These are phyloP conservation scores for Barnettozyma botsteinii DNA, from an alignment of 805 yeast genomes.

Conservation along the genomic window DNA sequence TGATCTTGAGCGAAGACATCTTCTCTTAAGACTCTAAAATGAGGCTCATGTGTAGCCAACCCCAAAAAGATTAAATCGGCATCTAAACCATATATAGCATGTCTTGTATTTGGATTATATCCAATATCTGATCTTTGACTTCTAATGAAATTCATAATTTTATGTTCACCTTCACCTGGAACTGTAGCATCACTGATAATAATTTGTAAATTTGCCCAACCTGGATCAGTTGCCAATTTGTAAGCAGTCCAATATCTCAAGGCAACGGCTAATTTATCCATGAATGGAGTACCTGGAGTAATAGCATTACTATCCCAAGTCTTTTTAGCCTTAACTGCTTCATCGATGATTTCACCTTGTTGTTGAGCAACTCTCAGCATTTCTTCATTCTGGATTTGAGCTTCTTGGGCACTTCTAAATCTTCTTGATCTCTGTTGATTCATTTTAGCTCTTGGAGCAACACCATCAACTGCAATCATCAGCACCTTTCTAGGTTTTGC, in stretches of 20 bases:
- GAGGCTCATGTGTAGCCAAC: slow-evolving; percentile 90
- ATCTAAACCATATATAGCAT: slow-evolving; percentile 92
- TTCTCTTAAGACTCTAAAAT: slow-evolving; percentile 87
- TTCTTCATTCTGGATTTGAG: slow-evolving; percentile 69
- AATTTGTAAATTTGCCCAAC: slow-evolving; percentile 76
- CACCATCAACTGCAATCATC: slow-evolving; percentile 97
- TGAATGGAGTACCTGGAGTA: slow-evolving; percentile 96
- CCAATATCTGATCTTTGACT: slow-evolving; percentile 64
- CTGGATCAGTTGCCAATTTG: slow-evolving; percentile 78
- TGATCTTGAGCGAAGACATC: slow-evolving; percentile 80
- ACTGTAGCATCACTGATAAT: slow-evolving; percentile 91
- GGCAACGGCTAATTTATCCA: slow-evolving; percentile 80
- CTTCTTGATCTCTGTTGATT: slow-evolving; percentile 94
- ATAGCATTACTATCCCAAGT: slow-evolving; percentile 95
- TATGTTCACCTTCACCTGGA: slow-evolving; percentile 99
- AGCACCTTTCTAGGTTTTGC: slow-evolving; percentile 92
- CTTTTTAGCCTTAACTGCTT: slow-evolving; percentile 62
- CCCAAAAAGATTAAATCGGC: slow-evolving; percentile 96
- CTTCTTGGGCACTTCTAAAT: slow-evolving; percentile 88
- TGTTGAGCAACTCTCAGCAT: slow-evolving; percentile 42
- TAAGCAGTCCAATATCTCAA: slow-evolving; percentile 84
- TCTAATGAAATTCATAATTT: slow-evolving; percentile 90
- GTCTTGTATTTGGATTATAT: slow-evolving; percentile 78
- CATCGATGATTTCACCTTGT: slow-evolving; percentile 65
- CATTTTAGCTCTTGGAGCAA: slow-evolving; percentile 98